Evolutionary conservation across 768 basidiomycete genomes (phyloP).

Genomic region (Pisolithus marmoratus): DNA sequence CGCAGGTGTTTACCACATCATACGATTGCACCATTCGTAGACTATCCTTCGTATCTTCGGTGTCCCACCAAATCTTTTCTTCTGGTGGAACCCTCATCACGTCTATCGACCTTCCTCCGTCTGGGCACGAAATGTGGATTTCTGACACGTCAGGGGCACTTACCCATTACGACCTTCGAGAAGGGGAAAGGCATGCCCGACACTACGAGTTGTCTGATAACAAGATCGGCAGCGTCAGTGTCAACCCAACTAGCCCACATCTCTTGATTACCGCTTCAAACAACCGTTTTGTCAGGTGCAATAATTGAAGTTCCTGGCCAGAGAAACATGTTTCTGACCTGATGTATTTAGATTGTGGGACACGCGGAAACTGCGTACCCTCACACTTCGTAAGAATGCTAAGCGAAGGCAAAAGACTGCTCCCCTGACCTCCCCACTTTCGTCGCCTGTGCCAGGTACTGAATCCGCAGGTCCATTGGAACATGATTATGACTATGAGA

Average conservation of each 20-base stretch:
- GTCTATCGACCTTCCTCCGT: slow-evolving; percentile 63
- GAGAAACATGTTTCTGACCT: neutral
- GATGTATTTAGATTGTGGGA: slow-evolving; percentile 65
- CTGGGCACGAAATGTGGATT: slow-evolving; percentile 80
- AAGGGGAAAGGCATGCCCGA: slow-evolving; percentile 46
- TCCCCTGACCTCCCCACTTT: slow-evolving; percentile 23
- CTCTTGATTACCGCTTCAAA: slow-evolving; percentile 76
- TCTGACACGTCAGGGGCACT: slow-evolving; percentile 68
- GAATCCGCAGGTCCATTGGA: slow-evolving; percentile 17
- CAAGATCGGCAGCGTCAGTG: slow-evolving; percentile 75
- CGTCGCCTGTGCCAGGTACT: slow-evolving; percentile 9
- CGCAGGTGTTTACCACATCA: slow-evolving; percentile 71
- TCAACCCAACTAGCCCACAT: slow-evolving; percentile 66
- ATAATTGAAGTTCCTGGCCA: neutral
- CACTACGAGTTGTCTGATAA: slow-evolving; percentile 62
- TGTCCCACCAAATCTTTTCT: slow-evolving; percentile 65
- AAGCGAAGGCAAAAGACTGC: slow-evolving; percentile 2
- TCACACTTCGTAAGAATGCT: slow-evolving; percentile 25
- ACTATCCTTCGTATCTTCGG: slow-evolving; percentile 66
- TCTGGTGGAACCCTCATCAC: slow-evolving; percentile 54
- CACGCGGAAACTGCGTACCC: slow-evolving; percentile 51
- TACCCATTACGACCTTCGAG: slow-evolving; percentile 72
- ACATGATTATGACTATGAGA: slow-evolving; percentile 30
- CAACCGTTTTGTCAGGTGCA: slow-evolving; percentile 63
- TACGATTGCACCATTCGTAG: slow-evolving; percentile 77